Evolutionary conservation across 2,329 filamentous ascomycete genomes (phyloP).

Genomic region (Xylaria sp.): DNA sequence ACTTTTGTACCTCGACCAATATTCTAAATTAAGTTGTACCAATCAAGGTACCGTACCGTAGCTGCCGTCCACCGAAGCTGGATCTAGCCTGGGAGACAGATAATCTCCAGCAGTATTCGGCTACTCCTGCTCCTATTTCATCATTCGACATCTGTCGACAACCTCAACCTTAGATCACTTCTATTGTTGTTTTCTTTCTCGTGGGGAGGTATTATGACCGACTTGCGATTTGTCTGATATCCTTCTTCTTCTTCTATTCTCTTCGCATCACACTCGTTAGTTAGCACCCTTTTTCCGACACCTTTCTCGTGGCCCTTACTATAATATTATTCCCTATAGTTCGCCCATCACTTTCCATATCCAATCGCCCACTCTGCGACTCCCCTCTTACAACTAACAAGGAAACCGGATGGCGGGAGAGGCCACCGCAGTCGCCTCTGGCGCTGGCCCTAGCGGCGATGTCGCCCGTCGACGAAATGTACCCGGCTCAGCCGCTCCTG

Average conservation of each 20-base stretch:
- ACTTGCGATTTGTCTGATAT: conserved; percentile 8
- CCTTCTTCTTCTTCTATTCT: conserved; percentile 16
- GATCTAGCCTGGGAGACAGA: conserved; percentile 5
- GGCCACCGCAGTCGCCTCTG: conserved; percentile 63
- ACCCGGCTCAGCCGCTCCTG: conserved; percentile 49
- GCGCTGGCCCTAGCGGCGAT: conserved; percentile 61
- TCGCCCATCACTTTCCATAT: conserved; percentile 1
- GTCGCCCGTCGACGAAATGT: conserved; percentile 62
- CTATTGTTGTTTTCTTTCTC: conserved; percentile 13
- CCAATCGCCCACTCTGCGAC: neutral
- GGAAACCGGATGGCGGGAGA: conserved; percentile 56
- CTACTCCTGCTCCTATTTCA: conserved; percentile 30
- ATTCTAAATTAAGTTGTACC: conserved; percentile 7
- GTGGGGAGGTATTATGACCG: conserved; percentile 20
- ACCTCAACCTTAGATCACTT: neutral
- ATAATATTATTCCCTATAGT: neutral
- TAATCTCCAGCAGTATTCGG: conserved; percentile 19
- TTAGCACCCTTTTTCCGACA: conserved; percentile 16
- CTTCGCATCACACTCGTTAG: conserved; percentile 28
- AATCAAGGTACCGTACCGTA: neutral
- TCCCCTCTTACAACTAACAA: conserved; percentile 1
- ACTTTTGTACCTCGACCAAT: too few species aligned
- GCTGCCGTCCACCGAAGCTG: neutral
- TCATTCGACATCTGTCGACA: conserved; percentile 25
- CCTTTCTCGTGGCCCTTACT: neutral